These are phyloP conservation scores for Punica granatum DNA, from an alignment of 345 rosid genomes.

Conservation along the genomic window DNA sequence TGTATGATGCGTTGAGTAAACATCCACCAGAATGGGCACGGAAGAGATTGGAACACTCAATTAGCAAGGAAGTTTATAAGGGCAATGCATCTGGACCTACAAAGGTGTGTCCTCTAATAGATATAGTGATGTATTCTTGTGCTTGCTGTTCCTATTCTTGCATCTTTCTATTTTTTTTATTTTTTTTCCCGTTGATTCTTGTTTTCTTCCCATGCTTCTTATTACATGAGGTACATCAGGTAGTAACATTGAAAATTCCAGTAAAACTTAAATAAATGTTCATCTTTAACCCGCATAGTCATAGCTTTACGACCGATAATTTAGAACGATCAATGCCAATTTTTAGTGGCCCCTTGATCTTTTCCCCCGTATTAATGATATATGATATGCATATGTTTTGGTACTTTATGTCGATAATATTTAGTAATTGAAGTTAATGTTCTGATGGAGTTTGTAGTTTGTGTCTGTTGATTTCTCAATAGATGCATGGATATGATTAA, in stretches of 20 bases:
- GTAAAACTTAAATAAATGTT: too few species aligned
- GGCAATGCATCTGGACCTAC: constrained; percentile 99
- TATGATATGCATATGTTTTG: background rate
- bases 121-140: background rate
- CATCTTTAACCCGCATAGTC: background rate
- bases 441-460: background rate
- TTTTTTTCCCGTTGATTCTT: background rate
- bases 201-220: background rate
- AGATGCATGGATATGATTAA: background rate
- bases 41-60: constrained; percentile 74
- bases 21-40: constrained; percentile 95
- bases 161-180: background rate
- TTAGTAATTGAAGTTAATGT: background rate
- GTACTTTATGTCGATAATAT: background rate
- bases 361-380: background rate
- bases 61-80: constrained; percentile 93
- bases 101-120: constrained; percentile 48
- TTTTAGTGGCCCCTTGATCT: background rate
- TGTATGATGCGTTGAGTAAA: constrained; percentile 67
- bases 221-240: background rate
- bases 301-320: background rate
- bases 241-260: background rate
- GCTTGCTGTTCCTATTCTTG: background rate
- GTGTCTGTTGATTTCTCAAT: background rate
- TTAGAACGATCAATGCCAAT: background rate